Base-by-base conservation (phyloP, 2,329 filamentous ascomycete genomes). In the Hypoxylon sp. region DNA sequence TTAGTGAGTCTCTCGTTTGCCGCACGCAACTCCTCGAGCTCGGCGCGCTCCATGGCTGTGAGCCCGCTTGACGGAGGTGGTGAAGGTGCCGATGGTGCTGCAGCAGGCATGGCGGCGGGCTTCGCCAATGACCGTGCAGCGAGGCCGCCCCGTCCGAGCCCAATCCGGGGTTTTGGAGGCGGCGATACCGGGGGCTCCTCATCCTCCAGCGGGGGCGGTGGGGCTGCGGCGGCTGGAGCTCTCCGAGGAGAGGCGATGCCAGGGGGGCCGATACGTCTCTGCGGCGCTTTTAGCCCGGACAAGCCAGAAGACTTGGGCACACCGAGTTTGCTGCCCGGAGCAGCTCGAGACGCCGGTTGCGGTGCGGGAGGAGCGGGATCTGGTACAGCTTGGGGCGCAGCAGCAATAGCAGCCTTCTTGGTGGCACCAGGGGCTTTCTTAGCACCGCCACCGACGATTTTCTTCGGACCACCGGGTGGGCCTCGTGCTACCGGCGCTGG, bases 61-160 rank as follows among this genome's bases (percentile, higher is more conserved):
- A 97, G 85, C 0, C 92, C 92, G 42, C 88, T 90, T 3, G 86
- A 81, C 8, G 87, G 86, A 2, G 89, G 83, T 0, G 90, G 87
- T 1, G 89, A 89, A 37, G 85, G 82, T 1, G 87, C 83, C 5
- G 83, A 82, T 10, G 84, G 80, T 22, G 85, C 81, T 4, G 82
- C 79, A 1, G 86, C 80, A 1, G 87, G 81, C 13, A 86, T 83
- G 6, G 85, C 79, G 14, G 84, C 79, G 42, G 93, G 92, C 78
- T 96, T 97, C 13, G 92, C 90, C 11, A 99, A 86, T 0, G 96
- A 95, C 22, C 96, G 90, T 6, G 92, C 92, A 13, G 95, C 93
- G 42, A 98, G 89, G 27, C 96, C 93, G 40, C 93, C 95, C 40
- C 92, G 87, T n/a, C 89, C 90, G 30, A 92, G 82, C 0, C 90